Evolutionary conservation across 805 yeast species (phyloP).

Genomic region (Vanderwaltozyma polyspora): DNA sequence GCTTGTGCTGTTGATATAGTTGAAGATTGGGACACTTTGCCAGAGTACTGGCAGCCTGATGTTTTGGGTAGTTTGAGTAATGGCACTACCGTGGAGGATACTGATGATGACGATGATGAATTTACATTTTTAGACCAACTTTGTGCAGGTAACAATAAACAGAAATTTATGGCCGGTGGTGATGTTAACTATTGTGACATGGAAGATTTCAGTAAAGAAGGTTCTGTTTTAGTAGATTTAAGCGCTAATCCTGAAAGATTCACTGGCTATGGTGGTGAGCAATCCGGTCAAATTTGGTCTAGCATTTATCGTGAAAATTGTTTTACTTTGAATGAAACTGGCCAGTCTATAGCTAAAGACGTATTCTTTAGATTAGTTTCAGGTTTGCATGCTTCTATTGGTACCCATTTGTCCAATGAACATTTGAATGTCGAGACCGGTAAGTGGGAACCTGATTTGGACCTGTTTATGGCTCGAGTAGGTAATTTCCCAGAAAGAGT

Average conservation of each 20-base stretch:
- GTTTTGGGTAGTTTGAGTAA: slow-evolving; percentile 36
- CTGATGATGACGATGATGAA: slow-evolving; percentile 24
- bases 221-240: slow-evolving; percentile 76
- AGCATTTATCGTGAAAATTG: slow-evolving; percentile 89
- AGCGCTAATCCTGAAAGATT: slow-evolving; percentile 88
- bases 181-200: slow-evolving; percentile 61
- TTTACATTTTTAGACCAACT: slow-evolving; percentile 29
- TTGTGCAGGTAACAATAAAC: slow-evolving; percentile 20
- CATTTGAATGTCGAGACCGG: slow-evolving; percentile 61
- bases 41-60: slow-evolving; percentile 65
- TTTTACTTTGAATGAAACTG: slow-evolving; percentile 38
- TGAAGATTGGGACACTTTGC: slow-evolving; percentile 59
- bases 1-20: slow-evolving; percentile 85
- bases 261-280: slow-evolving; percentile 92
- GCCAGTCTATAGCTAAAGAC: slow-evolving; percentile 72
- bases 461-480: slow-evolving; percentile 76
- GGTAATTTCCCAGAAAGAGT: slow-evolving; percentile 85
- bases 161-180: slow-evolving; percentile 12
- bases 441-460: slow-evolving; percentile 73
- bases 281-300: slow-evolving; percentile 85
- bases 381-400: slow-evolving; percentile 93
- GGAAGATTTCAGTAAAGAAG: slow-evolving; percentile 46
- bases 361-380: slow-evolving; percentile 77
- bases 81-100: slow-evolving; percentile 17
- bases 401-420: slow-evolving; percentile 84